Evolutionary conservation across 345 rosid genomes (phyloP).

Genomic region (Eucalyptus sp.): DNA sequence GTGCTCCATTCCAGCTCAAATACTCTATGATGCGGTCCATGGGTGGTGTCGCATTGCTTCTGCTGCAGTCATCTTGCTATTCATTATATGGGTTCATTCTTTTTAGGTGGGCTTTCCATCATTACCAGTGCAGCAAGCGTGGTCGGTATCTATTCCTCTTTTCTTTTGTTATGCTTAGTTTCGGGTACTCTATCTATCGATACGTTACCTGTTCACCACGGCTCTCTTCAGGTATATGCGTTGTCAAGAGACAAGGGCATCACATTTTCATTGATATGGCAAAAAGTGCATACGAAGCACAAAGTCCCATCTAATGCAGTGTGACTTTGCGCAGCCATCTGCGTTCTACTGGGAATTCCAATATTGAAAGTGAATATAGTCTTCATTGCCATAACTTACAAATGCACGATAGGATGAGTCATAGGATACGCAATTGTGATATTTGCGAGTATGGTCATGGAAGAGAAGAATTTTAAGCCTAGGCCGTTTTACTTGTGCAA

Average conservation of each 20-base stretch:
- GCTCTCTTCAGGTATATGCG: conserved; percentile 26
- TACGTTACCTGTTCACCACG: not conserved
- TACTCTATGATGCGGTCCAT: conserved; percentile 50
- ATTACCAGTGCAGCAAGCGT: conserved; percentile 57
- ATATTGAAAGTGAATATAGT: conserved; percentile 36
- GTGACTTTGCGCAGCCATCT: conserved; percentile 46
- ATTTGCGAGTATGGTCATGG: conserved; percentile 50
- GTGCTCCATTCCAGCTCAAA: conserved; percentile 44
- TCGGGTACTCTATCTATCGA: not conserved
- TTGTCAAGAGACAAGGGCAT: conserved; percentile 46
- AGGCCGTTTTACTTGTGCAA: conserved; percentile 49
- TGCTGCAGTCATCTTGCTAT: conserved; percentile 40
- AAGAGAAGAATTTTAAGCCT: conserved; percentile 37
- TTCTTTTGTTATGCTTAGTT: not conserved
- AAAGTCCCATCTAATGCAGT: conserved; percentile 58
- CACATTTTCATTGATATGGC: conserved; percentile 42
- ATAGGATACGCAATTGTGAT: conserved; percentile 48
- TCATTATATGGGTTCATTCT: conserved; percentile 49
- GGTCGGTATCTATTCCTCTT: conserved; percentile 1
- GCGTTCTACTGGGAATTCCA: conserved; percentile 43
- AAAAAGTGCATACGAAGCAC: conserved; percentile 38
- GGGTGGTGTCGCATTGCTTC: conserved; percentile 41
- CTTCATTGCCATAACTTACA: conserved; percentile 49
- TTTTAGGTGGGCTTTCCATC: conserved; percentile 56
- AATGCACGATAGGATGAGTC: conserved; percentile 56